Base-by-base conservation (phyloP, 345 rosid genomes). In the Salix koriyanagi region DNA sequence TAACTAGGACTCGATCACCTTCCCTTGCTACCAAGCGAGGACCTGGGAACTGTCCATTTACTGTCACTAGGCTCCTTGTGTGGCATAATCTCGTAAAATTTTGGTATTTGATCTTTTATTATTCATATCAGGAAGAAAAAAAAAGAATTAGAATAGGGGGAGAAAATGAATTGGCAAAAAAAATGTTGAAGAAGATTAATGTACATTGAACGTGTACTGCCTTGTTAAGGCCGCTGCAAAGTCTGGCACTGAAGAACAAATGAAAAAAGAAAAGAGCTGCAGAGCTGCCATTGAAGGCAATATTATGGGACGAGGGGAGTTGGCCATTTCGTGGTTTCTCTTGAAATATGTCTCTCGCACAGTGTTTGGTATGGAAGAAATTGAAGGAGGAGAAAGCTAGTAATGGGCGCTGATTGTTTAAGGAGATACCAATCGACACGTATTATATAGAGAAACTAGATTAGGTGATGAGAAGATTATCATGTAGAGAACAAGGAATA, bases 141-240 rank as follows among this genome's bases (percentile, higher is more conserved):
- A 16, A 28, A 26, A 6, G 6, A 42, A 14, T 44, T 42, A 71
- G 50, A 26, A 61, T 30, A 34, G 11, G 50, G 9, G 32, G 36
- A 30, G 25, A 12, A 48, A 56, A 34, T 34, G 37, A 37, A 26
- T 8, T 18, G 52, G 6, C 10, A 2, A 26, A 32, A 32, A 48
- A 1, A 0, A 19, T n/a, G 8, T 37, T 5, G 8, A 69, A 5
- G 5, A 5, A 11, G 56, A 30, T 30, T 48, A 19, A 66, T 48
- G 54, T 83, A 89, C 93, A 76, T 89, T 80, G 92, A 89, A 89
- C 3, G 85, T 88, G 80, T 89, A 89, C 41, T 75, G 86, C 77
- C 93, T 86, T 15, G 93, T 88, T 39, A 67, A 69, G 79, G 77
- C 85, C 14, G 37, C 78, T 2, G 82, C 81, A 26, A 79, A 65